These are phyloP conservation scores for Mycosarcoma maydis DNA, from an alignment of 1,284 basidiomycete genomes.

Conservation along the genomic window DNA sequence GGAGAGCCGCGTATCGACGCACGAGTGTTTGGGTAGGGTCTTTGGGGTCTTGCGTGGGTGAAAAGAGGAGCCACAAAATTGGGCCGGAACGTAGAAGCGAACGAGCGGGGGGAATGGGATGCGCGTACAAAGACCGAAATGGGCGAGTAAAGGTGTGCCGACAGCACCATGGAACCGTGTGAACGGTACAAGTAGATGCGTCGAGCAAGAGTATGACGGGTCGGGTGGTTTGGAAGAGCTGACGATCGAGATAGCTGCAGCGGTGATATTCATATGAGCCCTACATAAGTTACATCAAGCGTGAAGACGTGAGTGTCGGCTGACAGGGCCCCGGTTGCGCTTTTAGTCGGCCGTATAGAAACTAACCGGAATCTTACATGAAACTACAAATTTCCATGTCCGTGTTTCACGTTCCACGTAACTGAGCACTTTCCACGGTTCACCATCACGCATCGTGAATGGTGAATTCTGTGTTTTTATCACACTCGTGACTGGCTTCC, in stretches of 20 bases:
- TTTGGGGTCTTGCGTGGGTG: conserved; percentile 5
- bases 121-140: conserved; percentile 1
- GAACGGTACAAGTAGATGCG: conserved; percentile 15
- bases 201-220: neutral
- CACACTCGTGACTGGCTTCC: too few species aligned
- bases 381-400: too few species aligned
- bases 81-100: conserved; percentile 25
- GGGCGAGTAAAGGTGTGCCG: conserved; percentile 5
- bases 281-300: too few species aligned
- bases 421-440: too few species aligned
- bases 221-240: too few species aligned
- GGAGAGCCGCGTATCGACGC: neutral
- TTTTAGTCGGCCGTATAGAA: neutral
- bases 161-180: conserved; percentile 26
- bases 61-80: conserved; percentile 1
- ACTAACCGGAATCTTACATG: too few species aligned
- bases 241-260: too few species aligned
- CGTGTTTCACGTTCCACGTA: too few species aligned
- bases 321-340: conserved; percentile 32
- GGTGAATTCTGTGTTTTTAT: too few species aligned
- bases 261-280: too few species aligned
- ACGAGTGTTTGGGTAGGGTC: neutral
- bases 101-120: conserved; percentile 32
- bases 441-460: too few species aligned
- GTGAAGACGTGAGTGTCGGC: too few species aligned